Percentiles rank a stretch among this genome's conserved stretches.
phyloP scores from a whole-genome alignment of 177 flowering plant genomes.

The Vitis hybrid region DNA sequence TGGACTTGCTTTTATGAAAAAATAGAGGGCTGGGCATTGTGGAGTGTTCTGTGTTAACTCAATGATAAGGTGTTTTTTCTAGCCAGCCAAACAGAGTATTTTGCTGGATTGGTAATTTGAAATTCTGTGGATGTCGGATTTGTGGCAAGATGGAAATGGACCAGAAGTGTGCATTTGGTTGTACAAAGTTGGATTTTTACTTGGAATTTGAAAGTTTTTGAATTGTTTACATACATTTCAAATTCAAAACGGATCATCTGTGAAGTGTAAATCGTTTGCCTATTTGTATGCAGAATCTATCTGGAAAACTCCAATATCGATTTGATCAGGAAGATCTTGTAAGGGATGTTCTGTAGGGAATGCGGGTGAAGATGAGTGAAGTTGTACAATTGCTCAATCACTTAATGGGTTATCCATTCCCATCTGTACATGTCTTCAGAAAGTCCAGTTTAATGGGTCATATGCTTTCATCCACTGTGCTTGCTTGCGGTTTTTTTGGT shows the following conservation, averaged over 20 bases:
- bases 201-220: background rate
- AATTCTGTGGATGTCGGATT: too few species aligned
- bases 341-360: constrained; percentile 29
- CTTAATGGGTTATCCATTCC: constrained; percentile 17
- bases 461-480: constrained; percentile 40
- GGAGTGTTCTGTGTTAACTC: too few species aligned
- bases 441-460: constrained; percentile 33
- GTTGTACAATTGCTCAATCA: constrained; percentile 33
- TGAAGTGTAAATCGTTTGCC: background rate
- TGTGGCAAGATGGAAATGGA: too few species aligned
- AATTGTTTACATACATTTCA: background rate
- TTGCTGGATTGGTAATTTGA: too few species aligned
- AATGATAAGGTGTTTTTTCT: too few species aligned
- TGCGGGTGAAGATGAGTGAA: constrained; percentile 9
- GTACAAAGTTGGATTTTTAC: constrained; percentile 20
- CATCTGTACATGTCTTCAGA: constrained; percentile 26
- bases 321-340: constrained; percentile 23
- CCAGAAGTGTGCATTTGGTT: background rate
- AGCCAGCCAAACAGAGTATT: too few species aligned
- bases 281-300: constrained; percentile 32
- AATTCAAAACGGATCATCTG: background rate
- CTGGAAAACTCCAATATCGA: constrained; percentile 25
- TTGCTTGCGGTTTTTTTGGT: constrained; percentile 34
- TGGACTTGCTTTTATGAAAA: too few species aligned
- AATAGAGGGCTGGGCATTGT: too few species aligned